Conservation (phyloP, 1,284 basidiomycete species). For the Schizophyllum amplum region DNA sequence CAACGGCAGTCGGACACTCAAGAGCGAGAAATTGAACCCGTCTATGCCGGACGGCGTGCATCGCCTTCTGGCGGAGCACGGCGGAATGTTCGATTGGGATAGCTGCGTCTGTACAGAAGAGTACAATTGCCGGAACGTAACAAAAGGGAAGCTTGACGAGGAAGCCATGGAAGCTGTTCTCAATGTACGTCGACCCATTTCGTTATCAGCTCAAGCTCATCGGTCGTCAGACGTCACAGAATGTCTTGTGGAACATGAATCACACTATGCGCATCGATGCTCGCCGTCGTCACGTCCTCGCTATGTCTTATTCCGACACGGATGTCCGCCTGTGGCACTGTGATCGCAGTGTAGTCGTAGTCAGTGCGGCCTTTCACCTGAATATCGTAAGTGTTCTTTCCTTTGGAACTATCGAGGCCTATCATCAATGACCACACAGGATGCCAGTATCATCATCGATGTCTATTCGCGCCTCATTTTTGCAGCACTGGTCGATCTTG, state of each 20-base stretch:
- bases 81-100: no score
- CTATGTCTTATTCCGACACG: not conserved
- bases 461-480: not conserved
- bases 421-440: not conserved
- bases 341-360: not conserved
- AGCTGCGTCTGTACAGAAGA: no score
- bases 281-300: not conserved
- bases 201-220: no score
- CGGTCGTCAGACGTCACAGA: not conserved
- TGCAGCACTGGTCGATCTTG: not conserved
- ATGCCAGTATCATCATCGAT: not conserved
- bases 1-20: no score
- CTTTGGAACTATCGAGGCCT: not conserved
- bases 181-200: no score
- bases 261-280: not conserved
- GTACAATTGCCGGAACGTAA: no score
- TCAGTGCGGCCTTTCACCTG: not conserved
- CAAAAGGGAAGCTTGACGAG: no score
- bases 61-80: no score
- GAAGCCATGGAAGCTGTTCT: no score
- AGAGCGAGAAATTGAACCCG: no score
- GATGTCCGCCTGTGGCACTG: not conserved
- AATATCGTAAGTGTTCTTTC: not conserved
- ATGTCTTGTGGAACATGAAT: not conserved
- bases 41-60: no score